Conservation (phyloP, 805 yeast species). For the Monosporozyma servazzii region DNA sequence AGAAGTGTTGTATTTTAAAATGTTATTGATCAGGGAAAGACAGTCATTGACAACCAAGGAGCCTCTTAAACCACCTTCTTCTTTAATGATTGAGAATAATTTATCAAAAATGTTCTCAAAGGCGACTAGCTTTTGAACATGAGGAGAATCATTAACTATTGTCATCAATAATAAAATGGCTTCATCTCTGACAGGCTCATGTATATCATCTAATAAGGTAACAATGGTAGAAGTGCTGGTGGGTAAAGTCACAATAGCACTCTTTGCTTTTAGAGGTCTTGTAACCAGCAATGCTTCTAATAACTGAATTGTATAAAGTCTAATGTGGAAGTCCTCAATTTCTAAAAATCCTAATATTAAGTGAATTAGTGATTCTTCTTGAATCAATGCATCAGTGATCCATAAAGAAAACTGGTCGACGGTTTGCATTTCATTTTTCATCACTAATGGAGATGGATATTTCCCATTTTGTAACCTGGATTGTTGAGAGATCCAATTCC, state of each 20-base stretch:
- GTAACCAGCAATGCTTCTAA: conserved; percentile 75
- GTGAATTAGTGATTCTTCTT: conserved; percentile 36
- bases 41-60: conserved; percentile 89
- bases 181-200: conserved; percentile 87
- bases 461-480: conserved; percentile 67
- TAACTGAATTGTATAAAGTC: conserved; percentile 74
- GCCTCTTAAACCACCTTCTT: conserved; percentile 85
- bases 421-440: conserved; percentile 38
- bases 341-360: conserved; percentile 42
- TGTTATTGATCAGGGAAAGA: conserved; percentile 59
- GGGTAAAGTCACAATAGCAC: conserved; percentile 61
- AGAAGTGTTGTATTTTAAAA: conserved; percentile 73
- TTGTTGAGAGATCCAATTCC: conserved; percentile 67
- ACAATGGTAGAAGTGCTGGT: conserved; percentile 75
- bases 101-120: conserved; percentile 87
- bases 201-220: conserved; percentile 45
- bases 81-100: conserved; percentile 66
- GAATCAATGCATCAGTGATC: conserved; percentile 90
- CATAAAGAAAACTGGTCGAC: conserved; percentile 85
- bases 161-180: conserved; percentile 76
- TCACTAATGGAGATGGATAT: conserved; percentile 62
- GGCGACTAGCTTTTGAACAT: conserved; percentile 86
- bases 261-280: conserved; percentile 66
- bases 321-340: conserved; percentile 62
- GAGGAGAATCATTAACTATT: conserved; percentile 69